Evolutionary conservation across 805 yeast genomes (phyloP).

Genomic region (Naumovozyma baii): DNA sequence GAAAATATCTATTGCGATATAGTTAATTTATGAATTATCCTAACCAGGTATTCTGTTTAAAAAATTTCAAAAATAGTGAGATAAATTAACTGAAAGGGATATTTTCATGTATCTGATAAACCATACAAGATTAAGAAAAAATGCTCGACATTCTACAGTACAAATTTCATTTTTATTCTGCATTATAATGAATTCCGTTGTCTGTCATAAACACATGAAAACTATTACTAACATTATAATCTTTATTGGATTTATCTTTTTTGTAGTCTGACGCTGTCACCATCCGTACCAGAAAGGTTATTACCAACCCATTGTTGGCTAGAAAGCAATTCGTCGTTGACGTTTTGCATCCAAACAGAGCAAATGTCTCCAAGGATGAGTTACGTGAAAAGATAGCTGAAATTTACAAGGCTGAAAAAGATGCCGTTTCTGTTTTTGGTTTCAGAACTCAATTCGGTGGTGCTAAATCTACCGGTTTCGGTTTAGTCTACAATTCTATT

Average conservation of each 20-base stretch:
- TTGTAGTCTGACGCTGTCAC: slow-evolving; percentile 94
- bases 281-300: slow-evolving; percentile 96
- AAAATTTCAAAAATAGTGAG: too few species aligned
- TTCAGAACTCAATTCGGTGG: slow-evolving; percentile 99
- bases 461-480: slow-evolving; percentile 98
- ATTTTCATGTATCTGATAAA: too few species aligned
- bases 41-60: too few species aligned
- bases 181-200: too few species aligned
- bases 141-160: too few species aligned
- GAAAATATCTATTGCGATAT: too few species aligned
- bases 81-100: too few species aligned
- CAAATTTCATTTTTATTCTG: too few species aligned
- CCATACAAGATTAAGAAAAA: too few species aligned
- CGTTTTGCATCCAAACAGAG: slow-evolving; percentile 97
- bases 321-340: slow-evolving; percentile 99
- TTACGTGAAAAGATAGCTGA: slow-evolving; percentile 86
- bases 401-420: slow-evolving; percentile 82
- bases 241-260: background rate
- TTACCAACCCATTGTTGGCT: slow-evolving; percentile 95
- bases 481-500: slow-evolving; percentile 92
- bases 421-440: slow-evolving; percentile 92
- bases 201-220: too few species aligned
- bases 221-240: background rate
- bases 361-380: slow-evolving; percentile 98
- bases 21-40: too few species aligned